Evolutionary conservation across 441 rosid species (phyloP).

Genomic region (Jatropha podagrica): DNA sequence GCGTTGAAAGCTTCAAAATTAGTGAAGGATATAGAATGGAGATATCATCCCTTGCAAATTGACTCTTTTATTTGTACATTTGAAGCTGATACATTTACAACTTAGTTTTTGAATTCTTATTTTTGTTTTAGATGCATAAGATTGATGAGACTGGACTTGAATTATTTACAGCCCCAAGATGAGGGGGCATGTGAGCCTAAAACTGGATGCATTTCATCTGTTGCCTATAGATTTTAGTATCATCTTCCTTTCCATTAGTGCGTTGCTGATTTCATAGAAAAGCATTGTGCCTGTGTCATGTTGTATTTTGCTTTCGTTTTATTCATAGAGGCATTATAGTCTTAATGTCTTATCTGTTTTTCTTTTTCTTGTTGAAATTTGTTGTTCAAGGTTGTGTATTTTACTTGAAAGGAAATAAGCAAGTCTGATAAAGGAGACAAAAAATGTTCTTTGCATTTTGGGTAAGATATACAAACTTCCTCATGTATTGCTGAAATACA

Average conservation of each 20-base stretch:
- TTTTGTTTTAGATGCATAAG: not conserved
- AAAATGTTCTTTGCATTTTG: not conserved
- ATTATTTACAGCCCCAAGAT: not conserved
- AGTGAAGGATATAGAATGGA: not conserved
- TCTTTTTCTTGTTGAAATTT: not conserved
- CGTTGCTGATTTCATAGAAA: not conserved
- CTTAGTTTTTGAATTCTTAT: too few species aligned
- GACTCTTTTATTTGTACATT: not conserved
- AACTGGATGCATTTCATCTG: not conserved
- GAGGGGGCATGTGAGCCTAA: not conserved
- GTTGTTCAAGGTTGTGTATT: not conserved
- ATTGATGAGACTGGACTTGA: not conserved
- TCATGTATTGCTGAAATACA: not conserved
- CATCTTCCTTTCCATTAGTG: not conserved
- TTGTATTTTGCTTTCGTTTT: not conserved
- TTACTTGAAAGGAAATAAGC: not conserved
- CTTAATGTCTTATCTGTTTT: not conserved
- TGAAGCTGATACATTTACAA: too few species aligned
- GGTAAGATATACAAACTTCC: not conserved
- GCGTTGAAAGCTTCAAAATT: not conserved
- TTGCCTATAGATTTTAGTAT: not conserved
- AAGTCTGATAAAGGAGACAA: not conserved
- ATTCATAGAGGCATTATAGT: not conserved
- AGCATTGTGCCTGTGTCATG: not conserved
- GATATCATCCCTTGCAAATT: not conserved